Evolutionary conservation across 768 basidiomycete species (phyloP), one percentile per base, ranked within the genome.

Genomic region (Podaxis carcinomalis): DNA sequence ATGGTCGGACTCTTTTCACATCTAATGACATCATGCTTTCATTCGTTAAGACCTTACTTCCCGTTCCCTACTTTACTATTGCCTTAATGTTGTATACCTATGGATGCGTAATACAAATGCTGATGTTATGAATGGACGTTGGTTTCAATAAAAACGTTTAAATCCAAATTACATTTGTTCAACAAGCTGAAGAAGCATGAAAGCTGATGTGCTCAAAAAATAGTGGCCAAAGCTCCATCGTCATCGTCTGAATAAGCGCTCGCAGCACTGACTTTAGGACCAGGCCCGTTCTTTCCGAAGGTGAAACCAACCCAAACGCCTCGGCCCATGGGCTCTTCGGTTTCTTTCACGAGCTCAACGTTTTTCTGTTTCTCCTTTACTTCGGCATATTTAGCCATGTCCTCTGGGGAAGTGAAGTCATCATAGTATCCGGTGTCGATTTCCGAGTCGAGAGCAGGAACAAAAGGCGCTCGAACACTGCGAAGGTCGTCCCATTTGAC

Each of bases 361-460:
- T 98, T 95, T 68, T 77, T 79, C 75, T 98, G 95, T 75, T 98
- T 99, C 79, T 97, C 97, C 74, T 91, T 86, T 5, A 99, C 97
- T 73, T 99, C 96, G 10, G 95, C 93, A 70, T 98, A 98, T 77
- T 98, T 98, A 53, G 93, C 94, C 95, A 98, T 98, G 70, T 98
- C 96, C 61, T 95, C 92, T 3, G 83, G 77, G 3, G 84, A 89
- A 1, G 88, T 88, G 72, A 95, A 95, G 70, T 94, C 93, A 67
- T 95, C 93, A 74, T 94, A 95, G 74, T 95, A 95, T 16, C 94
- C 95, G 1, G 95, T 94, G 69, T 99, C 97, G 61, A 92, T 82
- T 68, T 98, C 97, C 7, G 89, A 91, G 69, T 98, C 95, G 36
- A 98, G 82, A 9, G 93, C 89, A 27, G 97, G 97, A 5, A 98